Percentiles rank a stretch among this genome's conserved stretches.
phyloP scores from a whole-genome alignment of 176 grass and related monocot species.

The Saccharum spontaneum region DNA sequence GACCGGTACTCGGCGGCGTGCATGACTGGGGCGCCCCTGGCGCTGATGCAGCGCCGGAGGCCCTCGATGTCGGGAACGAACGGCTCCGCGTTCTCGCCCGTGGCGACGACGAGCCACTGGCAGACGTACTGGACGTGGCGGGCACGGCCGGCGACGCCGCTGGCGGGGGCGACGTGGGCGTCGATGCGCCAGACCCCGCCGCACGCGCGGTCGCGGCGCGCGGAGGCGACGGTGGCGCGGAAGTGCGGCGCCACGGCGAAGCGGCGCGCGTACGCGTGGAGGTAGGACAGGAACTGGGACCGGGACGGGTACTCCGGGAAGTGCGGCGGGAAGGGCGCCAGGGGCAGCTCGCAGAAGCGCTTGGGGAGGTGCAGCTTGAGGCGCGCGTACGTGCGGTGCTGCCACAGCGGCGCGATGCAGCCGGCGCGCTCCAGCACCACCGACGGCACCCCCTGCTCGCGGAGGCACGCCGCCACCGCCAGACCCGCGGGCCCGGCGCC shows the following conservation, averaged over 20 bases:
- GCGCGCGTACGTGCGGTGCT: slow-evolving; percentile 68
- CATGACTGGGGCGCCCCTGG: not conserved
- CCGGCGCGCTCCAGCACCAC: slow-evolving; percentile 66
- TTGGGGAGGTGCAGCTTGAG: slow-evolving; percentile 70
- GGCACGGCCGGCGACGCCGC: fast-evolving
- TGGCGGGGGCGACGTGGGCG: not conserved
- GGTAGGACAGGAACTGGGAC: slow-evolving; percentile 71
- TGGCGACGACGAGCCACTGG: slow-evolving; percentile 72
- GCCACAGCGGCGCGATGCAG: slow-evolving; percentile 83
- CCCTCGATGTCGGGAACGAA: slow-evolving; percentile 59
- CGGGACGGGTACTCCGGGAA: slow-evolving; percentile 68
- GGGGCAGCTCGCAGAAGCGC: slow-evolving; percentile 74
- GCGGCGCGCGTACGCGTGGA: slow-evolving; percentile 51
- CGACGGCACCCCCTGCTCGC: slow-evolving; percentile 41
- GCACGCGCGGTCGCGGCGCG: slow-evolving; percentile 42
- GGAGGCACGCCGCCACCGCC: slow-evolving; percentile 62
- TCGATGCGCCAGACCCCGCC: slow-evolving; percentile 49
- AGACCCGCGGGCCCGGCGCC: slow-evolving; percentile 73
- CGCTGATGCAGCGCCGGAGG: not conserved
- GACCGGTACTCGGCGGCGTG: slow-evolving; percentile 72
- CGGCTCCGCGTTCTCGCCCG: slow-evolving; percentile 77
- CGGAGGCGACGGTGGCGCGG: slow-evolving; percentile 62
- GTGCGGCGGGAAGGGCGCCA: slow-evolving; percentile 49
- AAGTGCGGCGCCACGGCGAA: slow-evolving; percentile 48
- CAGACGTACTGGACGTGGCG: slow-evolving; percentile 65